Conservation (phyloP, 306 rosid species). For the Nissolia schottii region DNA sequence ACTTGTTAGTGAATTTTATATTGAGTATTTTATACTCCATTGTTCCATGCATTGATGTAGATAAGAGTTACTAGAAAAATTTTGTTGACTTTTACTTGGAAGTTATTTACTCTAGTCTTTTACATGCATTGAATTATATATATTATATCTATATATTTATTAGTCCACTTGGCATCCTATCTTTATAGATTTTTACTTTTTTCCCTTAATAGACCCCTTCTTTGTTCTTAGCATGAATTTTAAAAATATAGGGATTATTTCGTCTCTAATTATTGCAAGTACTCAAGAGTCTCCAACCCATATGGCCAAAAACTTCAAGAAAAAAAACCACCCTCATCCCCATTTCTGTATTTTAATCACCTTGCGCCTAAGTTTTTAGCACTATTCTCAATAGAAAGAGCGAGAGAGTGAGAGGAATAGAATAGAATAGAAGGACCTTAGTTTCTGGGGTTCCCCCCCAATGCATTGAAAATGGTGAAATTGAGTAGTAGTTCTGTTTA, state of each 20-base stretch:
- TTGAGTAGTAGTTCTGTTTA: constrained; percentile 28
- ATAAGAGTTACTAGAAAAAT: too few species aligned
- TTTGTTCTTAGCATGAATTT: not conserved
- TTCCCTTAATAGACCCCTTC: not conserved
- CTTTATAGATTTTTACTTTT: not conserved
- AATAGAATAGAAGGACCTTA: constrained; percentile 1
- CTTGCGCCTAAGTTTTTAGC: not conserved
- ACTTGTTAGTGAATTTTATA: too few species aligned
- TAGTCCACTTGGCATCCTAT: not conserved
- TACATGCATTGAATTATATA: too few species aligned
- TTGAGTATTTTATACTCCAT: too few species aligned
- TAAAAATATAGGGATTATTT: not conserved
- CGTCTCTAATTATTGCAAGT: not conserved
- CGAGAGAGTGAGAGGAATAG: constrained; percentile 12
- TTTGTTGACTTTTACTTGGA: too few species aligned
- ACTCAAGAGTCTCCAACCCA: not conserved
- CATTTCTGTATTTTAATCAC: not conserved
- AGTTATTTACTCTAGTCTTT: too few species aligned
- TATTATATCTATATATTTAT: too few species aligned
- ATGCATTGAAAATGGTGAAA: constrained; percentile 46
- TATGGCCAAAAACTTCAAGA: not conserved
- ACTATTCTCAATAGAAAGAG: not conserved
- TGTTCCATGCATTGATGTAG: too few species aligned
- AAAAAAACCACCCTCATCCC: not conserved
- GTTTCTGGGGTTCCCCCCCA: constrained; percentile 20